Evolutionary conservation across 2,329 filamentous ascomycete genomes (phyloP), one percentile per base, ranked within the genome.

Genomic region (Xylaria sp.): DNA sequence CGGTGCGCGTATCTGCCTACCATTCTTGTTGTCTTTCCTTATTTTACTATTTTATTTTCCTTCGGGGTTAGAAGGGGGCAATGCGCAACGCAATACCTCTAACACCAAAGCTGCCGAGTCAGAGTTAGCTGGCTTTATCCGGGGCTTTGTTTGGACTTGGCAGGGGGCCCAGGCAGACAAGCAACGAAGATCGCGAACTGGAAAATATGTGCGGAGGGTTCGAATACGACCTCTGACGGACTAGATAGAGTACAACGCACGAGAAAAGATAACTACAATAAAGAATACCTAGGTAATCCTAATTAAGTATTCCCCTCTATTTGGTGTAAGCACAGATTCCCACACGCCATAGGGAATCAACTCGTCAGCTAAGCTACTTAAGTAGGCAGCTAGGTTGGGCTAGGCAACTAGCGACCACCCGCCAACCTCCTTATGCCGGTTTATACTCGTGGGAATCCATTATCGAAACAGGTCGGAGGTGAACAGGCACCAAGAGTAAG

Each of bases 91-190:
- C 21, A 38, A n/a, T 27, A 38, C 8, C 37, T 51, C 38, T 31
- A 51, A 51, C 47, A 51, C 31, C 21, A 21, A n/a, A 35, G 15
- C 46, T 23, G 43, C 43, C 19, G 25, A 25, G 13, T n/a, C 15
- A 46, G 25, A 46, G 43, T 19, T 19, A n/a, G 25, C 17, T 23
- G n/a, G 13, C 7, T 35, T 7, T 13, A 7, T 35, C 7, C 31
- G 31, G 31, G 31, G 7, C 7, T 7, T 7, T 7, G 7, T 35
- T 13, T 35, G 31, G 13, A 35, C 47, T 54, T 17, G 49, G 51
- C 49, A 54, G 48, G 55, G 55, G 38, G 48, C 46, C 31, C 55
- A 53, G 55, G 48, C 47, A 58, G 52, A 56, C 44, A n/a, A n/a
- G n/a, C n/a, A n/a, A n/a, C n/a, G n/a, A n/a, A 55, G 23, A 33